A percentile compares a stretch with the other conserved stretches of the same genome.
phyloP scores from a whole-genome alignment of 345 rosid species.

The Syzygium aqueum region DNA sequence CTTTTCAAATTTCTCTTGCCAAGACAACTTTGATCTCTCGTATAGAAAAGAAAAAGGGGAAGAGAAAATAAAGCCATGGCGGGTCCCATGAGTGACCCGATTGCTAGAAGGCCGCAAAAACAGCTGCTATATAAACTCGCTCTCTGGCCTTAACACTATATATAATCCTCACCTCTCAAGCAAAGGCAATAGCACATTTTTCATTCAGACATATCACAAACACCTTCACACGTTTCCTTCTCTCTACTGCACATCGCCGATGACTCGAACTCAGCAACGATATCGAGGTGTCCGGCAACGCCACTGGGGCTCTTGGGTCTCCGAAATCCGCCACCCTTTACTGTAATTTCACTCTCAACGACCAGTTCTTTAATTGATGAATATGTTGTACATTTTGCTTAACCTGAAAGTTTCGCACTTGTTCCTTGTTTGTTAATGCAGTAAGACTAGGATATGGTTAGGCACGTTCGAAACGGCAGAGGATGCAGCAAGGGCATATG shows the following conservation, averaged over 20 bases:
- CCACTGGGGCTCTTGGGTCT: slow-evolving; percentile 86
- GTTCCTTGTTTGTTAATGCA: slow-evolving; percentile 3
- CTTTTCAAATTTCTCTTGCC: not conserved
- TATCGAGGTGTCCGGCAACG: slow-evolving; percentile 72
- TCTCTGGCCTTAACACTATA: not conserved
- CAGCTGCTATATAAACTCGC: slow-evolving; percentile 13
- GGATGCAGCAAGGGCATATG: slow-evolving; percentile 74
- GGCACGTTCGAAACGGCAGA: slow-evolving; percentile 79
- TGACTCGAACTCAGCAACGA: slow-evolving; percentile 60
- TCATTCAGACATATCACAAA: slow-evolving; percentile 16
- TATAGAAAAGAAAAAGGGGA: not conserved
- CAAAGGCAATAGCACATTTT: not conserved
- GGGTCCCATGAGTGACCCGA: slow-evolving; percentile 12
- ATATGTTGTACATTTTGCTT: not conserved
- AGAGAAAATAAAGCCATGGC: not conserved
- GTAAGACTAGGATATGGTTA: slow-evolving; percentile 78
- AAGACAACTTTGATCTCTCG: not conserved
- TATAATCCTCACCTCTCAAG: not conserved
- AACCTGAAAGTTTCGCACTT: not conserved
- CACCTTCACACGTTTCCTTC: not conserved
- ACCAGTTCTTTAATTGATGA: not conserved
- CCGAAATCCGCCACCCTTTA: slow-evolving; percentile 71
- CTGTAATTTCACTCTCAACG: slow-evolving; percentile 26
- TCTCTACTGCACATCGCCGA: not conserved
- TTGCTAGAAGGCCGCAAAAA: slow-evolving; percentile 25